Evolutionary conservation across 148 eudicot genomes (phyloP).

Genomic region (Vaccinium corymbosum): DNA sequence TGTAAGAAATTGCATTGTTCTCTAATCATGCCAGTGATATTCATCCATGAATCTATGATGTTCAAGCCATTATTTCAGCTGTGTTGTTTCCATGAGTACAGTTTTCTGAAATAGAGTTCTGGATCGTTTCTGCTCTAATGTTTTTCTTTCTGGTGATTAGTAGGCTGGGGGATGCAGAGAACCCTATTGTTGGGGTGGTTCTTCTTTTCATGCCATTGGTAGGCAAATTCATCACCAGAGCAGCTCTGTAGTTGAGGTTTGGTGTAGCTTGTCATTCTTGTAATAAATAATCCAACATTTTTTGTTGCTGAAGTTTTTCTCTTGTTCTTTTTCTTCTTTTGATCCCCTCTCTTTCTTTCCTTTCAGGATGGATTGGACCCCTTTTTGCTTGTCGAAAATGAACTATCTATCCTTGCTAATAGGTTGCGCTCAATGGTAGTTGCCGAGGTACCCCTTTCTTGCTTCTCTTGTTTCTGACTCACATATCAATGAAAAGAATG

Average conservation of each 20-base stretch:
- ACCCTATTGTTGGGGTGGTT: slow-evolving; percentile 35
- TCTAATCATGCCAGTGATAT: neutral
- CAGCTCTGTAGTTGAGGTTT: slow-evolving; percentile 64
- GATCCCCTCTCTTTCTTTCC: neutral
- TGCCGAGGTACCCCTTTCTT: slow-evolving; percentile 54
- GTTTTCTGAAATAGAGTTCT: slow-evolving; percentile 2
- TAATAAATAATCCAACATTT: neutral
- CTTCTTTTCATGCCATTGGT: slow-evolving; percentile 33
- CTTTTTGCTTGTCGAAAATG: slow-evolving; percentile 86
- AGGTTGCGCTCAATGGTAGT: slow-evolving; percentile 84
- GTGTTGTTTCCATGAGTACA: neutral
- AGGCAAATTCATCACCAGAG: slow-evolving; percentile 51
- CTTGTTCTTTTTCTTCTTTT: neutral
- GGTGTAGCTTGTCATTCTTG: slow-evolving; percentile 22
- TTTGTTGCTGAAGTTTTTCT: neutral
- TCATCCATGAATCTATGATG: neutral
- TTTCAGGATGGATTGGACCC: slow-evolving; percentile 79
- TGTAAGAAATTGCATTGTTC: neutral
- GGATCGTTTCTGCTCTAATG: slow-evolving; percentile 22
- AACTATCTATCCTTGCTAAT: slow-evolving; percentile 57
- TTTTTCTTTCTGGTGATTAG: slow-evolving; percentile 57
- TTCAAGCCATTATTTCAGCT: neutral
- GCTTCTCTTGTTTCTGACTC: slow-evolving; percentile 3
- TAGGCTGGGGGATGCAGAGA: slow-evolving; percentile 61
- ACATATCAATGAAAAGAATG: neutral